Percentiles rank a stretch among this genome's conserved stretches.
phyloP scores from a whole-genome alignment of 345 rosid genomes.

The Geranium rotundifolium region DNA sequence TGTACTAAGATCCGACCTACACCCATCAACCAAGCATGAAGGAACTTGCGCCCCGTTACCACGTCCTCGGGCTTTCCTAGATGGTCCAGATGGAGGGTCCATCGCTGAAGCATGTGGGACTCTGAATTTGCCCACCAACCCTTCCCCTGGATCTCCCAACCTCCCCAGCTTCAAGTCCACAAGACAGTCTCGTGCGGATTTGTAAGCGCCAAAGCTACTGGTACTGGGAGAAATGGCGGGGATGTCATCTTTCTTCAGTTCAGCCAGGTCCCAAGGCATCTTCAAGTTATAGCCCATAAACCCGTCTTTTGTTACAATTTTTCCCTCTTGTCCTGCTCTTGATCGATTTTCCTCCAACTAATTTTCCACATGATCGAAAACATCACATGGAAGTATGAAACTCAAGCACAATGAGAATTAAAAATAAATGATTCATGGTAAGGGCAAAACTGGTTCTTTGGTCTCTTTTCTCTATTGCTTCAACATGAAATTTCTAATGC shows the following conservation, averaged over 20 bases:
- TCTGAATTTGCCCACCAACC: slow-evolving; percentile 3
- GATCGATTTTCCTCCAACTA: slow-evolving; percentile 5
- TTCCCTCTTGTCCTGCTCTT: neutral
- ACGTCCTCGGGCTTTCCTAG: slow-evolving; percentile 26
- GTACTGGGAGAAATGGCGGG: slow-evolving; percentile 10
- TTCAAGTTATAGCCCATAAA: slow-evolving; percentile 14
- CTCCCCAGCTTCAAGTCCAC: slow-evolving; percentile 17
- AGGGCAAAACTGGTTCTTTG: too few relatives aligned
- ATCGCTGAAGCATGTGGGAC: slow-evolving; percentile 10
- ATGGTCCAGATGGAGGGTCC: slow-evolving; percentile 16
- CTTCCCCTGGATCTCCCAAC: slow-evolving; percentile 7
- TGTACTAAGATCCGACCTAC: slow-evolving; percentile 63
- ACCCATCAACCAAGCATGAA: slow-evolving; percentile 62
- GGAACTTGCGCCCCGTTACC: slow-evolving; percentile 17
- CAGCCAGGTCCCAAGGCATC: slow-evolving; percentile 3
- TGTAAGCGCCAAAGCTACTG: slow-evolving; percentile 8
- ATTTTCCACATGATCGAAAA: neutral
- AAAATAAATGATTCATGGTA: too few relatives aligned
- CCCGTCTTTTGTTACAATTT: slow-evolving; percentile 7
- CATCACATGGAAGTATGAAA: too few relatives aligned
- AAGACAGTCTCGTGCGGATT: neutral
- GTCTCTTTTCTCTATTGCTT: too few relatives aligned
- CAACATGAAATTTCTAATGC: too few relatives aligned
- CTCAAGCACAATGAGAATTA: too few relatives aligned
- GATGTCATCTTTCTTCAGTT: slow-evolving; percentile 11